Conservation (phyloP, 495 filamentous ascomycete species). For the Chaetomium tenue region DNA sequence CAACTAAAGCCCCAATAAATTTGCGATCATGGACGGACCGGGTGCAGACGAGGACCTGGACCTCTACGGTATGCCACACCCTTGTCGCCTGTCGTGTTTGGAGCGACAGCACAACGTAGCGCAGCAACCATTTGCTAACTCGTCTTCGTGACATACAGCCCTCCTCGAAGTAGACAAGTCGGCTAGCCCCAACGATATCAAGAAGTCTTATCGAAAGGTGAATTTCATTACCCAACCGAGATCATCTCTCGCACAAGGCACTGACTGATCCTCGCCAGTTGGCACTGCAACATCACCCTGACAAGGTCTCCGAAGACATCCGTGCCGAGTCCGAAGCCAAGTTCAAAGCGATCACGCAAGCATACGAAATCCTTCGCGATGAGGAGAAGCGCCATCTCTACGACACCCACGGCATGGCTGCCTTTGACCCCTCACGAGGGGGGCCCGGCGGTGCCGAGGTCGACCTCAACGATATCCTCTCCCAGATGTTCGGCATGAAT, state of each 20-base stretch:
- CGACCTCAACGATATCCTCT: constrained; percentile 86
- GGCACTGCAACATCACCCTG: constrained; percentile 84
- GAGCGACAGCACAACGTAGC: background rate
- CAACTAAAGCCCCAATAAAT: constrained; percentile 12
- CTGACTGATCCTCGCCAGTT: constrained; percentile 54
- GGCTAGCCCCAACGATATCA: constrained; percentile 81
- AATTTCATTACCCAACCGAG: constrained; percentile 18
- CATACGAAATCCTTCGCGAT: constrained; percentile 96
- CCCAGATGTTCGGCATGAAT: constrained; percentile 86
- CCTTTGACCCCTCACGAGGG: constrained; percentile 71
- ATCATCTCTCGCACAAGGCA: background rate
- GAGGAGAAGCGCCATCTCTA: constrained; percentile 90
- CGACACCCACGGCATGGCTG: constrained; percentile 90
- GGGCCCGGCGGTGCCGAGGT: constrained; percentile 66
- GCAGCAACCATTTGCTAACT: constrained; percentile 14
- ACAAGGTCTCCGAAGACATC: constrained; percentile 89
- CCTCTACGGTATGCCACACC: constrained; percentile 60
- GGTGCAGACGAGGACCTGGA: constrained; percentile 54
- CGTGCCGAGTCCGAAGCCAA: constrained; percentile 79
- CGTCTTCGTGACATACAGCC: constrained; percentile 44
- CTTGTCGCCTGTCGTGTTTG: constrained; percentile 11
- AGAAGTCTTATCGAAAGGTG: constrained; percentile 97
- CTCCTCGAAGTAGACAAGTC: constrained; percentile 69
- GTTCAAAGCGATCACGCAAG: constrained; percentile 88
- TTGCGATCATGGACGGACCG: constrained; percentile 40